phyloP scores from a whole-genome alignment of 441 rosid genomes.

The Adansonia gregorii region DNA sequence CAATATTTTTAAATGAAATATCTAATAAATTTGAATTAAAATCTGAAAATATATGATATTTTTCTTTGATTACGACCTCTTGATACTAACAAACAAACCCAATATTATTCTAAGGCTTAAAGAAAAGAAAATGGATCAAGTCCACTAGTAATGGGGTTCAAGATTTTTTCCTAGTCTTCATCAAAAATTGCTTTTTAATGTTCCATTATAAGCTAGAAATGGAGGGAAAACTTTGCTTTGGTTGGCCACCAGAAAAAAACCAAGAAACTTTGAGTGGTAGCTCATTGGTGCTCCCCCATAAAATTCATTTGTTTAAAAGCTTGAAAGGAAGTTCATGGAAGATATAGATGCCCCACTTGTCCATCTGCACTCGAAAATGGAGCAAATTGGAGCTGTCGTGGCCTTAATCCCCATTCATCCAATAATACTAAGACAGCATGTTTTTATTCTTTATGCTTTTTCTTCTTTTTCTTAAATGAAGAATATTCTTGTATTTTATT shows the following conservation, averaged over 20 bases:
- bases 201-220: neutral
- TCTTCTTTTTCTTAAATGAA: too few species aligned
- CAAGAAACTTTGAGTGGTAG: neutral
- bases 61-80: too few species aligned
- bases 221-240: neutral
- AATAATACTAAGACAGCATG: too few species aligned
- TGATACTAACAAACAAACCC: too few species aligned
- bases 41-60: too few species aligned
- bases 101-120: too few species aligned
- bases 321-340: constrained; percentile 4
- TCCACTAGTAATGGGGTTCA: neutral
- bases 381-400: neutral
- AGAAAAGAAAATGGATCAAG: neutral
- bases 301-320: constrained; percentile 1
- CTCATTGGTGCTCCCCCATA: neutral
- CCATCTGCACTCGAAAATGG: neutral
- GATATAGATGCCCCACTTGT: neutral
- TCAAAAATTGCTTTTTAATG: neutral
- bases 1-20: too few species aligned
- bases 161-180: neutral
- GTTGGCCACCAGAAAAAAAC: neutral
- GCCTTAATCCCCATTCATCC: neutral
- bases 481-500: too few species aligned
- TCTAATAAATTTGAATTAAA: too few species aligned
- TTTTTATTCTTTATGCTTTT: too few species aligned